Base-by-base conservation (phyloP, 1,139 yeast species). In the Taiozyma sp. region DNA sequence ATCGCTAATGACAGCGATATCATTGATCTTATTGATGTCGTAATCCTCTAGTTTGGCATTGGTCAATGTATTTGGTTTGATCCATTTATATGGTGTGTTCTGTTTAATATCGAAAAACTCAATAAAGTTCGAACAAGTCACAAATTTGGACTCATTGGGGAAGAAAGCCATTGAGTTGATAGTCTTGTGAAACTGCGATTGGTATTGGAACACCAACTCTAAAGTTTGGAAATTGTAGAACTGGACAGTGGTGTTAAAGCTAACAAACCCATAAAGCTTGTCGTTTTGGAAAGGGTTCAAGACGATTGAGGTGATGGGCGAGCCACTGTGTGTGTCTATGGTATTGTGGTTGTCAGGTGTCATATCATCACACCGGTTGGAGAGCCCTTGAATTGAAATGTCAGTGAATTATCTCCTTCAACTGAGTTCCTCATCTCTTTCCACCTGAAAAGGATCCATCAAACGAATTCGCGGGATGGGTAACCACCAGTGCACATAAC, bases 1-100 rank as follows among this genome's bases (percentile, higher is more conserved):
- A 7, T 45, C 48, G 19, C 44, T 52, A 13, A 62, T 8, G 10
- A 30, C 43, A 5, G 24, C 43, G 2, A 55, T 47, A 38, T 53
- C 60, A 13, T 53, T 54, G 23, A 57, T 48, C 13, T 48, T 50
- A 42, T 48, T 28, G 38, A 50, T 47, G 40, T 51, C 28, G 27
- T 48, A 44, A 24, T 24, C 30, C 4, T 40, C 30, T 13, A 24
- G 7, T 8, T 16, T 40, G 7, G 9, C 9, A 40, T 40, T 40
- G 4, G 16, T 40, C 5, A 14, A 14, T 16, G 10, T 27, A 5
- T 40, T 4, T 19, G 43, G 40, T 32, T 48, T 51, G 34, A 51
- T 50, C 41, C 43, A 49, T 42, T 57, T 46, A 22, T 54, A 6
- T 2, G 56, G 53, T 3, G 42, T 27, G 8, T 42, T 22, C 2